phyloP scores from a whole-genome alignment of 257 asterid species.

The Capsicum rhomboideum region DNA sequence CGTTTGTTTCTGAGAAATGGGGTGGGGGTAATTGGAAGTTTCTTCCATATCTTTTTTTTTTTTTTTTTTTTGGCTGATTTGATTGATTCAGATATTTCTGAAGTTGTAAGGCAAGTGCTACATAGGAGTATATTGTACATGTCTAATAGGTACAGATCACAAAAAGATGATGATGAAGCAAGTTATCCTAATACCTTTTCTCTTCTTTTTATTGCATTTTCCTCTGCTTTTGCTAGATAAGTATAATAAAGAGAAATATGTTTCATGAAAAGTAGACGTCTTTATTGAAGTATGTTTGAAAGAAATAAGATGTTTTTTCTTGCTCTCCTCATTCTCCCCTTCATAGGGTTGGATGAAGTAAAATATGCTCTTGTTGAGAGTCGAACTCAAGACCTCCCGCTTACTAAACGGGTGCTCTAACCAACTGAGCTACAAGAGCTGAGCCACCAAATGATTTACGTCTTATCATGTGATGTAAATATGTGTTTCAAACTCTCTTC shows the following conservation, averaged over 20 bases:
- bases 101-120: not conserved
- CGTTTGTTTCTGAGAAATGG: too few relatives aligned
- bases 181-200: not conserved
- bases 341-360: too few relatives aligned
- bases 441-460: too few relatives aligned
- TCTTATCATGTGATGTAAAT: too few relatives aligned
- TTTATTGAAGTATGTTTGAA: too few relatives aligned
- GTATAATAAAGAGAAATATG: too few relatives aligned
- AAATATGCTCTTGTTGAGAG: slow-evolving; percentile 55
- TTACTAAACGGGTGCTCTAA: slow-evolving; percentile 98
- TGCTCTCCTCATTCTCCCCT: not conserved
- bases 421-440: slow-evolving; percentile 97
- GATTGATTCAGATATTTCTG: not conserved
- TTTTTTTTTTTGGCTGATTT: not conserved
- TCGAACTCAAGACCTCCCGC: slow-evolving; percentile 98
- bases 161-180: not conserved
- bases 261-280: too few relatives aligned
- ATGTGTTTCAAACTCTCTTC: not conserved
- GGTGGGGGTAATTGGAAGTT: too few relatives aligned
- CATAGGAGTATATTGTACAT: not conserved
- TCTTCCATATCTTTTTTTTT: too few relatives aligned
- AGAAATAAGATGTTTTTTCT: not conserved
- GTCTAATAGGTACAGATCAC: not conserved
- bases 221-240: not conserved
- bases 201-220: not conserved